A percentile compares a stretch with the other conserved stretches of the same genome.
Conservation (phyloP, 768 basidiomycete species). For the Podaxis sp. region DNA sequence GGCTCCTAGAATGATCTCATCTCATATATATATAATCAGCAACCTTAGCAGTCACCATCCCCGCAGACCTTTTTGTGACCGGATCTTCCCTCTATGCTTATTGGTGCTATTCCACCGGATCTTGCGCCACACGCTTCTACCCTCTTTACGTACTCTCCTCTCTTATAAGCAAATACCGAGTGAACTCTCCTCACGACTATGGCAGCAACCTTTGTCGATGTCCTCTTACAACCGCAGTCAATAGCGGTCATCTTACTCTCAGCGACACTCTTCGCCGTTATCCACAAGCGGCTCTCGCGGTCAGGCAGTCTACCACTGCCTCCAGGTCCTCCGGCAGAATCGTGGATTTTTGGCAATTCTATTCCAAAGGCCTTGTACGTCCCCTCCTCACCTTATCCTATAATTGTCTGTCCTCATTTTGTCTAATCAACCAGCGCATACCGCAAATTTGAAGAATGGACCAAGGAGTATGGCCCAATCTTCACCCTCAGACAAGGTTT, state of each 20-base stretch:
- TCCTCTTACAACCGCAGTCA: constrained; percentile 26
- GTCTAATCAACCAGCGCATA: constrained; percentile 33
- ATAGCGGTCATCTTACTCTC: constrained; percentile 32
- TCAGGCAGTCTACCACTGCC: constrained; percentile 33
- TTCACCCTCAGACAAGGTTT: constrained; percentile 56
- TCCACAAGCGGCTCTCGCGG: constrained; percentile 27
- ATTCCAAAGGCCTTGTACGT: constrained; percentile 43
- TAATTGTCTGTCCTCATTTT: background rate
- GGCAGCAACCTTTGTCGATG: constrained; percentile 13
- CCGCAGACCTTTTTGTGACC: background rate
- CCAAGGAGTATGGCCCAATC: constrained; percentile 59
- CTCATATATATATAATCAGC: background rate
- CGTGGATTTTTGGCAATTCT: constrained; percentile 37
- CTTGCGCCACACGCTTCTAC: background rate
- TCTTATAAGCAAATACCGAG: background rate
- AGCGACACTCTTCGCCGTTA: constrained; percentile 27
- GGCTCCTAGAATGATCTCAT: background rate
- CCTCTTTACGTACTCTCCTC: constrained; percentile 8
- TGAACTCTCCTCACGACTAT: background rate
- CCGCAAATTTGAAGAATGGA: constrained; percentile 58
- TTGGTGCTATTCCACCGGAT: background rate
- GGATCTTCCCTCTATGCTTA: constrained; percentile 11
- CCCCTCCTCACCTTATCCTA: background rate
- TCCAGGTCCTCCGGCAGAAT: constrained; percentile 42
- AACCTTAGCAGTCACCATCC: background rate